phyloP scores from a whole-genome alignment of 345 rosid genomes.

The Schrenkiella parvula region DNA sequence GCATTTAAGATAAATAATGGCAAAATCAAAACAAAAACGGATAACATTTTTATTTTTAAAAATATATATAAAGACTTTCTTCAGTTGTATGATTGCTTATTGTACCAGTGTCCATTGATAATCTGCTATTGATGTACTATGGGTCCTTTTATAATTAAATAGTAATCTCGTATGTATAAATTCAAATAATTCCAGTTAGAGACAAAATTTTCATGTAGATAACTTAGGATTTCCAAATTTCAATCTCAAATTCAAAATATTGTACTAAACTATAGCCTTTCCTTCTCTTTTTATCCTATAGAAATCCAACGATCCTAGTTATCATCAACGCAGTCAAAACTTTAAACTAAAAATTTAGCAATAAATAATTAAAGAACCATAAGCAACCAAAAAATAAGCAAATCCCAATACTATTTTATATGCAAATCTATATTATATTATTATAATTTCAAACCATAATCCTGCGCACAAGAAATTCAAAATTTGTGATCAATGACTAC shows the following conservation, averaged over 20 bases:
- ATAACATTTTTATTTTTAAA: neutral
- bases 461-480: constrained; percentile 18
- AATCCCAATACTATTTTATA: neutral
- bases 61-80: no score
- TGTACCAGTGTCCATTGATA: neutral
- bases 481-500: constrained; percentile 8
- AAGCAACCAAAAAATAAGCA: neutral
- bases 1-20: neutral
- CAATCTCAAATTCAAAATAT: neutral
- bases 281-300: neutral
- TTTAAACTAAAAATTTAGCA: neutral
- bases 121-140: neutral
- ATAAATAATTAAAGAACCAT: neutral
- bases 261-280: neutral
- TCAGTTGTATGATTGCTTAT: neutral
- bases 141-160: neutral
- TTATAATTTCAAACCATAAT: constrained; percentile 12
- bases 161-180: neutral
- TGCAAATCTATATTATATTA: neutral
- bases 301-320: neutral
- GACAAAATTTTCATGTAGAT: neutral
- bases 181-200: neutral
- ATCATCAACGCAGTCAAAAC: constrained; percentile 5
- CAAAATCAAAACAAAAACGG: neutral
- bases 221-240: neutral